phyloP scores from a whole-genome alignment of 805 yeast genomes.

The Cephaloascus fragrans region DNA sequence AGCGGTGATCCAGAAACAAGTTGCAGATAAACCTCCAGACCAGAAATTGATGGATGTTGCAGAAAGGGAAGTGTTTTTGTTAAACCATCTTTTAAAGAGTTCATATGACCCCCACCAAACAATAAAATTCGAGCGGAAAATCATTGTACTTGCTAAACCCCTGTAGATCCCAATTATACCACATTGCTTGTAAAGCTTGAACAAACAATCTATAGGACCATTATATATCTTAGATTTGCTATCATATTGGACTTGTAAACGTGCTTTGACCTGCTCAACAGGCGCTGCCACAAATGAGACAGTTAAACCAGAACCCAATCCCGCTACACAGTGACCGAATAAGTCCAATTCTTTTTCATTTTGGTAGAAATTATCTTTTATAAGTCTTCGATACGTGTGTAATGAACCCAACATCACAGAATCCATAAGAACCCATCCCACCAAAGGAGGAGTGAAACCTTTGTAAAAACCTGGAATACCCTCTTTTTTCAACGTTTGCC shows the following conservation, averaged over 20 bases:
- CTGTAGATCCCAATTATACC: conserved; percentile 71
- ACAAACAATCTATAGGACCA: conserved; percentile 76
- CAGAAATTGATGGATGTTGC: conserved; percentile 74
- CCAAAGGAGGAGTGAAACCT: conserved; percentile 88
- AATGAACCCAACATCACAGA: conserved; percentile 83
- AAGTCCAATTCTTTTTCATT: conserved; percentile 60
- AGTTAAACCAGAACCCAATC: conserved; percentile 82
- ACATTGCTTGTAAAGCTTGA: conserved; percentile 43
- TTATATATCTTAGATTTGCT: conserved; percentile 53
- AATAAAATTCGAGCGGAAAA: conserved; percentile 77
- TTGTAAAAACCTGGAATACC: conserved; percentile 76
- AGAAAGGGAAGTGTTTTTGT: conserved; percentile 52
- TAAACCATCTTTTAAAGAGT: conserved; percentile 60
- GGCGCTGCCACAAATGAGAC: conserved; percentile 96
- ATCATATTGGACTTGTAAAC: conserved; percentile 85
- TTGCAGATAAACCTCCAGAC: conserved; percentile 85
- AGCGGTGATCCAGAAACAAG: conserved; percentile 83
- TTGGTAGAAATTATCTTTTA: conserved; percentile 55
- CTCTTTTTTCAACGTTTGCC: conserved; percentile 62
- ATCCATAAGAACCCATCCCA: conserved; percentile 94
- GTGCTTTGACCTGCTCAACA: conserved; percentile 80
- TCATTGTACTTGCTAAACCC: conserved; percentile 71
- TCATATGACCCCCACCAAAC: conserved; percentile 96
- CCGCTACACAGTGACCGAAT: conserved; percentile 65
- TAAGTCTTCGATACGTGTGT: conserved; percentile 61